phyloP scores from a whole-genome alignment of 257 asterid genomes.

The Nicotiana attenuata region DNA sequence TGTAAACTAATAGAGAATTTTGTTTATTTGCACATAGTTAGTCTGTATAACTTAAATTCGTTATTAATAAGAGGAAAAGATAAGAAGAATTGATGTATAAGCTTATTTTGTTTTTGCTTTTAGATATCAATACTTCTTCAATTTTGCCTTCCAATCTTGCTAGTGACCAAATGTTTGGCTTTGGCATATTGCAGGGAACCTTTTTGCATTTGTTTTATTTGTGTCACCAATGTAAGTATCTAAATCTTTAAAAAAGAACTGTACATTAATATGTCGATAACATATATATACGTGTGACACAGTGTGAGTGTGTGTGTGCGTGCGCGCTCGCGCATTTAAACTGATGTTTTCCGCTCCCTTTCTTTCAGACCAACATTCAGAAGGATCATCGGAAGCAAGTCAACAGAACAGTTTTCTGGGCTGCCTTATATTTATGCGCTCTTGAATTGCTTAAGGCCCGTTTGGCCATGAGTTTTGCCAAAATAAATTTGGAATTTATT shows the following conservation, averaged over 20 bases:
- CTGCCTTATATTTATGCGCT: conserved; percentile 76
- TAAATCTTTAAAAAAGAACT: neutral
- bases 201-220: conserved; percentile 66
- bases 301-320: neutral
- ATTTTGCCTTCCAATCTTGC: neutral
- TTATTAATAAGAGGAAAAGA: too few relatives aligned
- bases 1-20: too few relatives aligned
- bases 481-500: too few relatives aligned
- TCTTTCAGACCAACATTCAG: conserved; percentile 70
- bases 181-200: conserved; percentile 55
- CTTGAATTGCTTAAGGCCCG: conserved; percentile 59
- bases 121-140: too few relatives aligned
- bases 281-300: neutral
- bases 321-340: neutral
- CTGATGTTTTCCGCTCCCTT: neutral
- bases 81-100: too few relatives aligned
- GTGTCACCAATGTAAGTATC: conserved; percentile 78
- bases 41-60: too few relatives aligned
- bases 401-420: conserved; percentile 87
- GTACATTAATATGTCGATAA: neutral
- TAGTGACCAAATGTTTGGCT: neutral
- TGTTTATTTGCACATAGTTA: too few relatives aligned
- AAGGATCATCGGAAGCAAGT: conserved; percentile 54
- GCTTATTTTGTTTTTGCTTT: too few relatives aligned
- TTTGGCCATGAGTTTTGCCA: too few relatives aligned